Evolutionary conservation across 2,329 filamentous ascomycete genomes (phyloP), one percentile per base, ranked within the genome.

Genomic region (Venturiaceae sp.): DNA sequence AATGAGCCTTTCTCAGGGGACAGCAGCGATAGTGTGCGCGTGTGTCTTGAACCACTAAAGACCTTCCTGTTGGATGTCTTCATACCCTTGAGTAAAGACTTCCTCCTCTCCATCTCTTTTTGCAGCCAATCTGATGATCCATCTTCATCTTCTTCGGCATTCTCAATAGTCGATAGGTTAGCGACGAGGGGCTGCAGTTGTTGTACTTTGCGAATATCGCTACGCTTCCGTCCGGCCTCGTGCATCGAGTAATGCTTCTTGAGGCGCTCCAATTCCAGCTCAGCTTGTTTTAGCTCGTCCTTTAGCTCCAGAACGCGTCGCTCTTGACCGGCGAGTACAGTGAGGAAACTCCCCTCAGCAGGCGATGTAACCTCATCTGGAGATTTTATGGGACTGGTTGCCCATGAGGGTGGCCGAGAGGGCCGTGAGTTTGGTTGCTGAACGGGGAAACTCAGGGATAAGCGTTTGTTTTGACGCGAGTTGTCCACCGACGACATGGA

Each of bases 301-400:
- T 86, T 87, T 56, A 99, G 77, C 73, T 97, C 94, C 59, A 99
- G 75, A 1, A 99, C 92, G 64, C 84, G 85, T 59, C 94, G 82
- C 75, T 99, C 94, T 74, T 97, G 92, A 14, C 90, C 86, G 47
- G 94, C 94, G 66, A 99, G 87, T 59, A 92, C 88, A 61, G 90
- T 92, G 63, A 99, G 85, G 66, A 96, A 88, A 62, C 70, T 73
- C 50, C 64, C 66, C 58, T 72, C 69, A 34, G 68, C 62, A 0
- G 64, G 64, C 14, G 68, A 59, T 44, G 64, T 58, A 34, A 62
- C 39, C 30, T 62, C 50, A 52, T 69, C 68, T 8, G 67, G 64
- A 11, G 70, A 67, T 8, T 63, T 63, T 6, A 65, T 60, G 6
- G 66, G 61, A 61, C 71, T 64, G 56, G 66, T 61, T 60, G 75